Evolutionary conservation across 2,329 filamentous ascomycete species (phyloP), one percentile per base, ranked within the genome.

Genomic region (Botryosphaeria agaves): DNA sequence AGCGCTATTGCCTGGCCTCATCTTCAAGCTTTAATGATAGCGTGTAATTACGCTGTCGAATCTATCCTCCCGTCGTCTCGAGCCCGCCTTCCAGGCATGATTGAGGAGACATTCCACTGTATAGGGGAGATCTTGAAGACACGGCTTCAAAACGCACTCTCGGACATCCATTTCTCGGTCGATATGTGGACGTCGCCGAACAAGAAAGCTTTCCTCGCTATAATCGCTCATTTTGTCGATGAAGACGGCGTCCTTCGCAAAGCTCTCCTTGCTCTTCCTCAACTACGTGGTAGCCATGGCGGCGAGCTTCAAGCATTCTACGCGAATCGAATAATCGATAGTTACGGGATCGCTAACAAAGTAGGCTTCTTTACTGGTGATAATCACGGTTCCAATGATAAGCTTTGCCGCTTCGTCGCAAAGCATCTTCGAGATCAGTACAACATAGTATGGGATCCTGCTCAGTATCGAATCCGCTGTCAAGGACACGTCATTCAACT

Each of bases 261-360:
- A 21, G 19, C 24, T 26, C 24, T 26, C 14, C 24, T 26, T 26
- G 24, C 24, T 26, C 24, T 26, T 14, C 24, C 24, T n/a, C 9
- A 26, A 14, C 24, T n/a, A 9, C 24, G 12, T 14, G 24, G 24
- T 26, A 26, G 24, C 24, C 24, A 26, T 26, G 24, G 24, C 24
- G 24, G 24, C 24, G 24, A 26, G 24, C 24, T n/a, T 9, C 24
- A 26, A 26, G 24, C 24, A 26, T 21, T 21, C 19, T 21, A 21
- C 19, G 19, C 19, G 19, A 21, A 21, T 21, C 19, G 19, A 21
- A 21, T 21, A 21, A 21, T 21, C 19, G 19, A 21, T 21, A 21
- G 19, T 21, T 21, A 21, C 19, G 19, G 19, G 19, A 21, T 21
- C 19, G 19, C 19, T 21, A 21, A 11, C 19, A 21, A 11, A 11